Conservation (phyloP, 2,329 filamentous ascomycete genomes). For the Claviceps humidiphila region DNA sequence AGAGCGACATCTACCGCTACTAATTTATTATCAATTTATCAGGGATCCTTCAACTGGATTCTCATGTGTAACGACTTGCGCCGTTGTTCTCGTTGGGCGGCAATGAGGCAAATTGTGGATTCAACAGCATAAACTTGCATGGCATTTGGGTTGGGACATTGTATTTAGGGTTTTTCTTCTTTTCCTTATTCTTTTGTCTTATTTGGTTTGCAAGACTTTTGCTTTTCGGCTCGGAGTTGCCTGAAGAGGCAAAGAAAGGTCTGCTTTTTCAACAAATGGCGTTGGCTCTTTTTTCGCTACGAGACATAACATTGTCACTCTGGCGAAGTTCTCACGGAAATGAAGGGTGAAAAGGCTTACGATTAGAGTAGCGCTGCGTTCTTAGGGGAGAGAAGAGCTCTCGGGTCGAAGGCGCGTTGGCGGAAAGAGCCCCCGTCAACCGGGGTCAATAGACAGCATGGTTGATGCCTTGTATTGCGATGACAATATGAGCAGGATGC, state of each 20-base stretch:
- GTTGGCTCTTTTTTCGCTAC: constrained; percentile 23
- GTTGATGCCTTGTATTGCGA: constrained; percentile 7
- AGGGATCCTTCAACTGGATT: constrained; percentile 27
- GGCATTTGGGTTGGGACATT: constrained; percentile 21
- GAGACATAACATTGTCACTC: constrained; percentile 19
- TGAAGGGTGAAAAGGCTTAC: too few species aligned
- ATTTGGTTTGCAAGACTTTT: not conserved
- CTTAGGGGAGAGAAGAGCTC: constrained; percentile 13
- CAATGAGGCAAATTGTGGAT: constrained; percentile 26
- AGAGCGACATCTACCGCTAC: constrained; percentile 63
- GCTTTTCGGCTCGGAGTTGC: not conserved
- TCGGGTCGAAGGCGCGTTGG: constrained; percentile 4
- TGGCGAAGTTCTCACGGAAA: constrained; percentile 7
- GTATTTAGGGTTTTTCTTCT: constrained; percentile 9
- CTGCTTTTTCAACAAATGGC: constrained; percentile 28
- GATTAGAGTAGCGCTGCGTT: too few species aligned
- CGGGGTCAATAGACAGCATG: constrained; percentile 21
- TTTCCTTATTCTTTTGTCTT: not conserved
- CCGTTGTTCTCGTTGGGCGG: constrained; percentile 17
- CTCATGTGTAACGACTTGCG: constrained; percentile 23
- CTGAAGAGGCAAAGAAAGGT: constrained; percentile 18
- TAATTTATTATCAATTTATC: constrained; percentile 24
- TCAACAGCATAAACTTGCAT: constrained; percentile 32
- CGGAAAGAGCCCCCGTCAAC: constrained; percentile 27
- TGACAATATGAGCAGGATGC: not conserved